phyloP scores from a whole-genome alignment of 2,329 filamentous ascomycete genomes.

The Fusarium nygamai region DNA sequence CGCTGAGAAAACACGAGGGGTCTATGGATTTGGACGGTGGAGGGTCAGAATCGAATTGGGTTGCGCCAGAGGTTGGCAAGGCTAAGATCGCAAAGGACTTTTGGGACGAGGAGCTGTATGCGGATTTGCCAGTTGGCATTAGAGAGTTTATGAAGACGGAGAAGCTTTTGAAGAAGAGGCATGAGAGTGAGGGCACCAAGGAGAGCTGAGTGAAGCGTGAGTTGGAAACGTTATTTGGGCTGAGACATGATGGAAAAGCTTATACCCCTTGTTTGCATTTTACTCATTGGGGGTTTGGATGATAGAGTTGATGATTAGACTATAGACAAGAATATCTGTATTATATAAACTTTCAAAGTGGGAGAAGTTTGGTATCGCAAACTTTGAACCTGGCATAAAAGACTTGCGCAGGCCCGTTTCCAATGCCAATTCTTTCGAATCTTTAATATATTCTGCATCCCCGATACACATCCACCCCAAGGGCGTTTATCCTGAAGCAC shows the following conservation, averaged over 20 bases:
- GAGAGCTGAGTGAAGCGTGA: conserved; percentile 47
- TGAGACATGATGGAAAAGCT: neutral
- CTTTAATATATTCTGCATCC: neutral
- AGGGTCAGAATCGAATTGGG: conserved; percentile 77
- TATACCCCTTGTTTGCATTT: conserved; percentile 34
- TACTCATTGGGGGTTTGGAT: neutral
- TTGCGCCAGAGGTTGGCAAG: conserved; percentile 44
- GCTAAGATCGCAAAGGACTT: conserved; percentile 60
- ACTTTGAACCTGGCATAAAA: neutral
- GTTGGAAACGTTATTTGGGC: neutral
- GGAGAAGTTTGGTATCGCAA: neutral
- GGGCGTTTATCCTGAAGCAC: neutral
- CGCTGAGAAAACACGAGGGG: conserved; percentile 53
- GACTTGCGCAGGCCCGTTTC: no score
- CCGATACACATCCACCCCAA: neutral
- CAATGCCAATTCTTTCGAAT: neutral
- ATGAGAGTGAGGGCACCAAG: conserved; percentile 65
- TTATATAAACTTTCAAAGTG: neutral
- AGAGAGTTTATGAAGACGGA: conserved; percentile 97
- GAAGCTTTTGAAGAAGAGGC: conserved; percentile 85
- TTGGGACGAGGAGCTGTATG: conserved; percentile 76
- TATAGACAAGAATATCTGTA: conserved; percentile 18
- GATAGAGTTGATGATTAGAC: conserved; percentile 36
- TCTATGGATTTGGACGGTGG: conserved; percentile 86
- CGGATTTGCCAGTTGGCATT: conserved; percentile 88